Evolutionary conservation across 805 yeast species (phyloP), one percentile per base, ranked within the genome.

Genomic region (Pichia eremophila): DNA sequence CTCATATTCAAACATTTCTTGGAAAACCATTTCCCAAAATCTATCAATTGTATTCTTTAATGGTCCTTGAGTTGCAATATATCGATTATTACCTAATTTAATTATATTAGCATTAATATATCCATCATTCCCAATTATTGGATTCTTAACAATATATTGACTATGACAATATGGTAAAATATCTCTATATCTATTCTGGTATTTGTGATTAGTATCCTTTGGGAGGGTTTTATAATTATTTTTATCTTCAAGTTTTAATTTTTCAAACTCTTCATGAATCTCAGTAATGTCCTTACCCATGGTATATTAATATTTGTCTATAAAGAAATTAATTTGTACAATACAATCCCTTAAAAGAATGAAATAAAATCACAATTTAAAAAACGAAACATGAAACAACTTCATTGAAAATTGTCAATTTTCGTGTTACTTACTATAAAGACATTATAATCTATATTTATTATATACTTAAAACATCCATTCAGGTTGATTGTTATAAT

Each of bases 11-110:
- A 9, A 5, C 15, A 40, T 14, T 58, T 65, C 37, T 70, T 63
- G 51, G 2, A 44, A 14, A 8, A 18, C 29, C 11, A 43, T 31
- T 15, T 41, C 44, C 80, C 81, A 76, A 54, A 77, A 77, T 43
- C 70, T 71, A 39, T 61, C 65, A 15, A 59, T 55, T 1, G 79
- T 75, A 15, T 47, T 42, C 0, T 49, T 43, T n/a, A 70, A 58
- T 2, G 81, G 81, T 2, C 91, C 95, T 57, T 85, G 95, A 2
- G 84, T 70, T 0, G 88, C 85, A 32, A 85, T 81, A 59, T 81
- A 84, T 51, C 53, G 7, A 19, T 27, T 19, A 10, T 35, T 45
- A 10, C 18, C 32, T 3, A 37, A 17, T 3, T 49, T 41, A 22
- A 70, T 60, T 41, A 54, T 43, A 17, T 66, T 62, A 2, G 73